Base-by-base conservation (phyloP, 164 flowering plant genomes). In the Umbellularia californica region DNA sequence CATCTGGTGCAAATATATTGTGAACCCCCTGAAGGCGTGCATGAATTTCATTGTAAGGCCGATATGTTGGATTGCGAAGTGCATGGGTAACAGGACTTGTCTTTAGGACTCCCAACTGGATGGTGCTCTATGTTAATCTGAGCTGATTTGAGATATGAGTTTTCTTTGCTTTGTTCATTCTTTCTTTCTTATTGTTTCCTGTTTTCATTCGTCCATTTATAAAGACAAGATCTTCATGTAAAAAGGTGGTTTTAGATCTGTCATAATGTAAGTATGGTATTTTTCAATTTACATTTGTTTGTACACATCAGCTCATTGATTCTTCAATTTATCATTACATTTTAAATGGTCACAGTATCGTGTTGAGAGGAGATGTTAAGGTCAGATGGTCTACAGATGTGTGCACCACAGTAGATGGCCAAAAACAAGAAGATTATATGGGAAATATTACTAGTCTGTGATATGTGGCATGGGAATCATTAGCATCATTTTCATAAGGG, bases 21-120 rank as follows among this genome's bases (percentile, higher is more conserved):
- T 69, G 19, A 35, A 62, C 12, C 82, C 85, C 1, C 50, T 83
- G 0, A 30, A 25, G 10, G 78, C 79, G 15, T 84, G 83, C 33
- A 71, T 79, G 30, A 50, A n/a, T 3, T 69, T 20, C 55, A 12
- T 69, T 3, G 15, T 17, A 15, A 69, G 72, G 65, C 82, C 64
- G 0, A 55, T 85, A 12, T 72, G 47, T 30, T 47, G 55, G 35
- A 52, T 77, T 70, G 0, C 84, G 9, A 47, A 50, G 30, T 73
- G 14, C 55, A 50, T 80, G 62, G 68, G 77, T 5, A 47, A 50
- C 27, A 51, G 15, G 9, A 69, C 47, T 47, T 51, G 55, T 9
- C 11, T 41, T 23, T 67, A 67, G 69, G 24, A 64, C 60, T 55
- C 17, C 17, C 20, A 17, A 14, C n/a, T 55, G 60, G 15, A 55